Base-by-base conservation (phyloP, 2,329 filamentous ascomycete species). In the Ophiostoma sp. region DNA sequence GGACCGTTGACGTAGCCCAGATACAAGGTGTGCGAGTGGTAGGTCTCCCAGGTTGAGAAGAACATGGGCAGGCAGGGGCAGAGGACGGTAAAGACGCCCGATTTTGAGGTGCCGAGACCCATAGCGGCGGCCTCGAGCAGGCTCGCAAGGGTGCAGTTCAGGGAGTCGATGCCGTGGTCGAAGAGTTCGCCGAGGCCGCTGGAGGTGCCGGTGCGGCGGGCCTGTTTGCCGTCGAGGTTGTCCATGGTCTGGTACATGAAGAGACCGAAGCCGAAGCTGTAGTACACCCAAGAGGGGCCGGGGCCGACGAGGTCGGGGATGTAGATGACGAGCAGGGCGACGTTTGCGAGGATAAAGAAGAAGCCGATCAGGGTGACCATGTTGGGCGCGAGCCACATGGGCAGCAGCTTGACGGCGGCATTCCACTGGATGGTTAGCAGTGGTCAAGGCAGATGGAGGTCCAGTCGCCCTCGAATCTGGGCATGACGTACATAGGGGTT, bases 221-320 rank as follows among this genome's bases (percentile, higher is more conserved):
- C 95, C 81, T 99, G 95, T 81, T 99, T 99, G 74, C 95, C 95
- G 78, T 99, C 95, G 72, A 98, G 90, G 78, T 99, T 99, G 82
- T 99, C 95, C 89, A 99, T 93, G 14, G 95, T 99, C 74, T 95
- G 96, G 80, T 98, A 96, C 91, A 96, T 95, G 89, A 96, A 99
- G 69, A 99, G 85, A 55, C 95, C 95, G 72, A 96, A 86, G 1
- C 93, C 94, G 78, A 98, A 98, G 80, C 92, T 97, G 77, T 92
- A 96, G 81, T 97, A 98, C 27, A 98, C 79, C 94, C 95, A 98
- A 75, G 89, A 85, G 8, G 93, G 93, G 27, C 89, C 92, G 73
- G 93, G 93, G 76, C 95, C 94, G 64, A 94, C 85, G 64, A 98
- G 83, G 80, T 97, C 93, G 70, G 95, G 95, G 80, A 98, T 90